These are phyloP conservation scores for Raphanus raphanistrum DNA, from an alignment of 345 rosid genomes.

Conservation along the genomic window DNA sequence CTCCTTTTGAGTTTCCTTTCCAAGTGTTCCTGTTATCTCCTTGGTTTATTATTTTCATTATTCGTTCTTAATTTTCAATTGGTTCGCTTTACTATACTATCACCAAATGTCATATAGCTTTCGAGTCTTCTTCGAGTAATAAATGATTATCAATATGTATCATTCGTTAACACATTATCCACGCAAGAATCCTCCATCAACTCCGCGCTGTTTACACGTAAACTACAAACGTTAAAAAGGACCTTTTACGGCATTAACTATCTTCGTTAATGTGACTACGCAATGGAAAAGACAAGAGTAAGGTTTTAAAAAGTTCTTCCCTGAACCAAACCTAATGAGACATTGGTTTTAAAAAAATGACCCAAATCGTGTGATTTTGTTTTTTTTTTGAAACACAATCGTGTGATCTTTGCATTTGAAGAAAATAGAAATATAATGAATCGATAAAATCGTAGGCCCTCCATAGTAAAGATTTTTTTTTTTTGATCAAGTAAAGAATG, in stretches of 20 bases:
- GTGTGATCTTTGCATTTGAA: conserved; percentile 1
- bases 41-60: not conserved
- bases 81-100: not conserved
- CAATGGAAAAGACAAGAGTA: conserved; percentile 32
- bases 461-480: not conserved
- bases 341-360: too few species aligned
- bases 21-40: not conserved
- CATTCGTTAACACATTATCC: not conserved
- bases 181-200: not conserved
- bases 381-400: too few species aligned
- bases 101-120: not conserved
- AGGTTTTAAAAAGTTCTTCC: conserved; percentile 36
- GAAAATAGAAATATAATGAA: conserved; percentile 19
- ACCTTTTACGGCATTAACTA: not conserved
- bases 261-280: conserved; percentile 12
- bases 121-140: not conserved
- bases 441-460: conserved; percentile 32
- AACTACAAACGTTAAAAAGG: conserved; percentile 2
- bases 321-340: not conserved
- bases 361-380: too few species aligned
- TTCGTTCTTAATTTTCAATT: not conserved
- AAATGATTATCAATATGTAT: not conserved
- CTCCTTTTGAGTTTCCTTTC: not conserved
- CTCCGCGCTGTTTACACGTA: not conserved
- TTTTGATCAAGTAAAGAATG: not conserved